Percentiles rank a stretch among this genome's conserved stretches.
phyloP scores from a whole-genome alignment of 306 rosid genomes.

The Potentilla sterilis region DNA sequence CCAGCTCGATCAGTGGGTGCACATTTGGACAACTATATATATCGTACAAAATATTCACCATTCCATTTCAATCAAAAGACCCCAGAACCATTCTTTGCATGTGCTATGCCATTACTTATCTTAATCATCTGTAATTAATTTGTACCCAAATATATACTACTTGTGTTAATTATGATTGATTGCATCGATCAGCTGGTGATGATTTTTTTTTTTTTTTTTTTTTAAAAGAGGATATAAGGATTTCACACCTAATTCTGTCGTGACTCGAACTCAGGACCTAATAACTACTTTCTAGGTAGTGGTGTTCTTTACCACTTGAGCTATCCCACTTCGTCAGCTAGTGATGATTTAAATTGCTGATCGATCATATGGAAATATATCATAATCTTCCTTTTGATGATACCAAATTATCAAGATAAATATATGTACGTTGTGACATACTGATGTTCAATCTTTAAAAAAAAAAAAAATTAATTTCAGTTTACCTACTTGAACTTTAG shows the following conservation, averaged over 20 bases:
- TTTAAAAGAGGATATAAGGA: no score
- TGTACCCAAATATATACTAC: neutral
- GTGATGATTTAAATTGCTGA: neutral
- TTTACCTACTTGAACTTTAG: no score
- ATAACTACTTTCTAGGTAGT: no score
- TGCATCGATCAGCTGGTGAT: neutral
- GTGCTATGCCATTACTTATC: neutral
- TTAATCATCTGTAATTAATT: neutral
- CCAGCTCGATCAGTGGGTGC: slow-evolving; percentile 15
- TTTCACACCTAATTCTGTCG: no score
- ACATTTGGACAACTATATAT: slow-evolving; percentile 14
- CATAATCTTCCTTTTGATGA: neutral
- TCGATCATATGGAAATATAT: neutral
- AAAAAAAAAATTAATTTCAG: no score
- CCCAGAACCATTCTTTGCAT: slow-evolving; percentile 2
- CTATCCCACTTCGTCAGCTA: no score
- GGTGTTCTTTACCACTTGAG: no score
- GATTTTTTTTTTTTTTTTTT: no score
- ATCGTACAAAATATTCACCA: neutral
- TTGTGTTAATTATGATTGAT: neutral
- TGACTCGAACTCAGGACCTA: no score
- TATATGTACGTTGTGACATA: no score
- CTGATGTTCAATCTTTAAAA: no score
- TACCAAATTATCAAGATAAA: neutral
- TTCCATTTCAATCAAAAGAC: slow-evolving; percentile 11